Percentiles rank a stretch among this genome's conserved stretches.
Conservation (phyloP, 495 filamentous ascomycete species). For the Choiromyces venosus region DNA sequence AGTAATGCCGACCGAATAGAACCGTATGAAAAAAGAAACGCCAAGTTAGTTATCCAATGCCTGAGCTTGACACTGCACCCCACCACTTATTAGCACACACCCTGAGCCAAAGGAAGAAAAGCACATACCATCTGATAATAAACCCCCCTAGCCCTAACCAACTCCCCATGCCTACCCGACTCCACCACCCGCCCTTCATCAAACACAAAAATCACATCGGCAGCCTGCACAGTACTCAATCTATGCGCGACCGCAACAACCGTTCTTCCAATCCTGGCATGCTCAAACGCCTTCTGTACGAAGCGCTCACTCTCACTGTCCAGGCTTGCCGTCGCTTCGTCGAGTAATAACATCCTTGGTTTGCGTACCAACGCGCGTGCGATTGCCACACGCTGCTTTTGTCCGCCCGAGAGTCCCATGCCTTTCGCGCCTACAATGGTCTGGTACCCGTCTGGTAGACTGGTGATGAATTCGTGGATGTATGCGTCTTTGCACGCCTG, state of each 20-base stretch:
- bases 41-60: slow-evolving; percentile 22
- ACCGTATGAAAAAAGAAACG: background rate
- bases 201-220: slow-evolving; percentile 45
- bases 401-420: slow-evolving; percentile 64
- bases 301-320: slow-evolving; percentile 68
- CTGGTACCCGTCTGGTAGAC: slow-evolving; percentile 55
- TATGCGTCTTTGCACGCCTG: slow-evolving; percentile 56
- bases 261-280: slow-evolving; percentile 56
- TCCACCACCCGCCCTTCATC: slow-evolving; percentile 44
- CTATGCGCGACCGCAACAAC: slow-evolving; percentile 67
- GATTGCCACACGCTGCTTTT: slow-evolving; percentile 70
- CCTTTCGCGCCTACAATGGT: slow-evolving; percentile 62
- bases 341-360: slow-evolving; percentile 64
- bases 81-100: slow-evolving; percentile 11
- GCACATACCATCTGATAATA: slow-evolving; percentile 39
- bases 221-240: slow-evolving; percentile 43
- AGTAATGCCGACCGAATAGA: background rate
- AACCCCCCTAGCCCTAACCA: slow-evolving; percentile 37
- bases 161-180: slow-evolving; percentile 43
- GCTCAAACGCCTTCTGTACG: slow-evolving; percentile 63
- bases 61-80: slow-evolving; percentile 31
- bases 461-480: slow-evolving; percentile 58
- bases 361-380: slow-evolving; percentile 69
- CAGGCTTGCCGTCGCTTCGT: slow-evolving; percentile 72
- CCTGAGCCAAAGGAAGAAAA: background rate